Evolutionary conservation across 2,329 filamentous ascomycete genomes (phyloP).

Genomic region (Botrytis squamosa): DNA sequence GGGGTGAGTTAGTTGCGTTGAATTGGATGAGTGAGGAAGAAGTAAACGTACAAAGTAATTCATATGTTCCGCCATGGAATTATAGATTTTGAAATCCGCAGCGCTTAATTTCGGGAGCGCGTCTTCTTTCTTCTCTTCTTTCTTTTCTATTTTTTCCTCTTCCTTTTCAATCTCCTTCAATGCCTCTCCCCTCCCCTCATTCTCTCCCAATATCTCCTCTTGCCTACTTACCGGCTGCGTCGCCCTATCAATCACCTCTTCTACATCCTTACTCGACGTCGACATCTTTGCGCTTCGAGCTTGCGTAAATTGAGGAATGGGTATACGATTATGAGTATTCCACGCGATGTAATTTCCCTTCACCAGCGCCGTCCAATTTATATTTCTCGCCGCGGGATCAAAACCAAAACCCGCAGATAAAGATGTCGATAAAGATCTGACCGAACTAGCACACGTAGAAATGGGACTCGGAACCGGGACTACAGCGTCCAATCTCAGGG

Average conservation of each 20-base stretch:
- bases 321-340: not conserved
- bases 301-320: not conserved
- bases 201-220: constrained; percentile 36
- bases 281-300: constrained; percentile 10
- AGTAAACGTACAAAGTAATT: constrained; percentile 53
- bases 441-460: not conserved
- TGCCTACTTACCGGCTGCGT: constrained; percentile 56
- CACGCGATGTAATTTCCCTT: not conserved
- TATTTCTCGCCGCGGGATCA: not conserved
- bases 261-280: not conserved
- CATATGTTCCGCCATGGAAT: constrained; percentile 63
- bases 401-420: not conserved
- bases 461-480: not conserved
- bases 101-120: constrained; percentile 53
- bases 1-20: not conserved
- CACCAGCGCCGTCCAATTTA: not conserved
- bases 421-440: not conserved
- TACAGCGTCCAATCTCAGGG: not conserved
- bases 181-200: constrained; percentile 47
- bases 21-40: not conserved
- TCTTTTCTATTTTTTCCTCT: constrained; percentile 23
- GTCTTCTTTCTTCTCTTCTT: constrained; percentile 28
- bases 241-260: constrained; percentile 49
- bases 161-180: constrained; percentile 43
- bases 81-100: constrained; percentile 59